Evolutionary conservation across 371 early-diverging fungal species (phyloP), one percentile per base, ranked within the genome.

Genomic region (Actinomortierella ambigua): DNA sequence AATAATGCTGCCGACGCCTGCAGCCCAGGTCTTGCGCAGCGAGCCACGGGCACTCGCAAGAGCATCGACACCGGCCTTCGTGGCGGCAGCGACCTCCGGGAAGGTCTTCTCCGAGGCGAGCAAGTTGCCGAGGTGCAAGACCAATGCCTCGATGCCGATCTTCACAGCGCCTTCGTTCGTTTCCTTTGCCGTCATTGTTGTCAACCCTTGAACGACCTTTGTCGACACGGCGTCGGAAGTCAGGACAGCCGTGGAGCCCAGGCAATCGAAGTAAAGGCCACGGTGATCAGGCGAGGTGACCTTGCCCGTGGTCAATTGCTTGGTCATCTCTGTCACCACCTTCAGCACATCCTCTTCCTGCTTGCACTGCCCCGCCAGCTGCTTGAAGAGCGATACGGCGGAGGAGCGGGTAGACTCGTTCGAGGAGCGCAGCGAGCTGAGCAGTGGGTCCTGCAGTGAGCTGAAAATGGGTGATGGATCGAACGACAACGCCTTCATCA

Each of bases 151-250:
- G 13, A 94, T 83, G 42, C 88, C 85, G 57, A 86, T 78, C 1
- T 79, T 59, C 48, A 90, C 82, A 13, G 88, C 88, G 29, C 81
- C 77, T 55, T 95, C 96, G 46, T 90, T 87, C 26, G 90, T 80
- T 67, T 96, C 96, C 76, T 94, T 95, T 49, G 77, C 77, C 7
- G 85, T 64, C 81, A 93, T 86, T 2, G 85, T 75, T 5, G 88
- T 82, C 64, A 89, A 76, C 4, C 81, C 84, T 39, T 86, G 80
- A 14, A 91, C 68, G 18, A 83, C 85, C 54, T 83, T 88, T 55
- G 83, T 73, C 11, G 91, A 86, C 3, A 90, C 83, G 43, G 76
- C 62, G 11, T 88, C 81, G 11, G 82, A 78, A 17, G 69, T 69
- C 3, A 81, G 68, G 13, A 86, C 82, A 13, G 82, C 78, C 9